A percentile compares a stretch with the other conserved stretches of the same genome.
Evolutionary conservation across 495 filamentous ascomycete species (phyloP).

Genomic region (Penicillium parvum): DNA sequence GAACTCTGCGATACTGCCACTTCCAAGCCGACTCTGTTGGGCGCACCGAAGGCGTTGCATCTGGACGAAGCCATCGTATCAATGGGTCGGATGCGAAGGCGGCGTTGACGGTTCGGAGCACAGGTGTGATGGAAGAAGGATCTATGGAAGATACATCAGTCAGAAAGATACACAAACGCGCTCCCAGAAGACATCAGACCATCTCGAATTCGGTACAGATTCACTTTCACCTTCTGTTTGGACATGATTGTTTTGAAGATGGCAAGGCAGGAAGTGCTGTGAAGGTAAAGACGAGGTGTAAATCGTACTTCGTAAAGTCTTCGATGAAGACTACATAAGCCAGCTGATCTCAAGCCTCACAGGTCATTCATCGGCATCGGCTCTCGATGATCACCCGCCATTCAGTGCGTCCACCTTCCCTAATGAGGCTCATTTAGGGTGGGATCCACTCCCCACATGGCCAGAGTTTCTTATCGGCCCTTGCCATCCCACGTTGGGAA

Average conservation of each 20-base stretch:
- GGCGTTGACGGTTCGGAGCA: slow-evolving; percentile 21
- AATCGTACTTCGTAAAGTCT: no score
- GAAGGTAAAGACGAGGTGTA: no score
- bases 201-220: slow-evolving; percentile 7
- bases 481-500: slow-evolving; percentile 6
- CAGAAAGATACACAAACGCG: no score
- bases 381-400: no score
- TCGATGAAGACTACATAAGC: no score
- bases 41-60: slow-evolving; percentile 18
- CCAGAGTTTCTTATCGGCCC: background rate
- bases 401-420: no score
- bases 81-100: slow-evolving; percentile 29
- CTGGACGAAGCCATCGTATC: slow-evolving; percentile 28
- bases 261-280: no score
- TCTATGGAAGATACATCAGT: slow-evolving; percentile 2
- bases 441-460: no score
- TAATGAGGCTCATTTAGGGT: no score
- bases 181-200: no score
- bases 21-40: slow-evolving; percentile 4
- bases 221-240: background rate
- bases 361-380: no score
- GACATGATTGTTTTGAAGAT: background rate
- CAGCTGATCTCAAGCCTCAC: no score
- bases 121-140: slow-evolving; percentile 9
- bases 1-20: slow-evolving; percentile 30